These are phyloP conservation scores for Prunus salicina DNA, from an alignment of 306 rosid genomes.

Conservation along the genomic window DNA sequence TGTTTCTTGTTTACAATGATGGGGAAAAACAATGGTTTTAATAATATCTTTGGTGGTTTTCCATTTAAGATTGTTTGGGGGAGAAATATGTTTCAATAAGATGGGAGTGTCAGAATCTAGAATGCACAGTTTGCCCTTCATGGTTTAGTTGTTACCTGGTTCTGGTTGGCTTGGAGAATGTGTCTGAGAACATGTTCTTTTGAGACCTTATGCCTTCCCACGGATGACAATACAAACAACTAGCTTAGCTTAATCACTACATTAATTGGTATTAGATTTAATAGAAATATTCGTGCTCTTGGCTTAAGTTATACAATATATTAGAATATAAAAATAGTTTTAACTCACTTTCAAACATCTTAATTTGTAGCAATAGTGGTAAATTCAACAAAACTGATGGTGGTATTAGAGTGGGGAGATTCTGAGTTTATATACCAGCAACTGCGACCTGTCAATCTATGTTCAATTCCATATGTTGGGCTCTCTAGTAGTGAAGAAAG, in stretches of 20 bases:
- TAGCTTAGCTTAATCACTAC: background rate
- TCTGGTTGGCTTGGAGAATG: background rate
- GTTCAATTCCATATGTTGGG: background rate
- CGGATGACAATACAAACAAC: too few relatives aligned
- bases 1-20: background rate
- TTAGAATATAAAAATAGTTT: background rate
- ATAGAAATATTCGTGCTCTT: background rate
- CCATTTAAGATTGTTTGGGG: background rate
- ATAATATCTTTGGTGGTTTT: background rate
- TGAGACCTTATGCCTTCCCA: background rate
- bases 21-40: background rate
- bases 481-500: background rate
- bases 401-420: background rate
- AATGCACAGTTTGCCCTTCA: background rate
- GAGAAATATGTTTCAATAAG: background rate
- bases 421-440: background rate
- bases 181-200: background rate
- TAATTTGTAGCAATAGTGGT: background rate
- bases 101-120: background rate
- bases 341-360: background rate
- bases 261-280: background rate
- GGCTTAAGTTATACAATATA: background rate
- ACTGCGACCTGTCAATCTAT: background rate
- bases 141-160: background rate
- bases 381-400: background rate